These are phyloP conservation scores for Collybia nuda DNA, from an alignment of 768 basidiomycete species.

Conservation along the genomic window DNA sequence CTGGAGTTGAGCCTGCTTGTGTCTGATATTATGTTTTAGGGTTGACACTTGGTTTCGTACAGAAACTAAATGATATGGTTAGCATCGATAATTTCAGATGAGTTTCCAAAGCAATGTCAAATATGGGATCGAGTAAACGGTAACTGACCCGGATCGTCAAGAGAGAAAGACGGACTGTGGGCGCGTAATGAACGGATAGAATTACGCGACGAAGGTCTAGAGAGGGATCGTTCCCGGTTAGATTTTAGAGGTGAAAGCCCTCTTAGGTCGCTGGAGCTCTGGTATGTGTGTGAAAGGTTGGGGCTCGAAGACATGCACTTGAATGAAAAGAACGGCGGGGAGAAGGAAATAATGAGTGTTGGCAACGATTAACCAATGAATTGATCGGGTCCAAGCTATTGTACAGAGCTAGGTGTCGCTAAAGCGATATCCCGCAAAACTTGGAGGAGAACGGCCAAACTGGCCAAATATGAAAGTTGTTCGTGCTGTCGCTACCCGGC, in stretches of 20 bases:
- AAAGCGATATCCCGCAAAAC: not conserved
- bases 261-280: slow-evolving; percentile 9
- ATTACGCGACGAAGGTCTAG: slow-evolving; percentile 42
- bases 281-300: slow-evolving; percentile 11
- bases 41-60: slow-evolving; percentile 80
- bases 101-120: slow-evolving; percentile 17
- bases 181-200: slow-evolving; percentile 49
- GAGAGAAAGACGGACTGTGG: slow-evolving; percentile 53
- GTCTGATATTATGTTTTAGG: slow-evolving; percentile 78
- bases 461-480: not conserved
- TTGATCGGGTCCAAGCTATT: slow-evolving; percentile 4
- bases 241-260: slow-evolving; percentile 30
- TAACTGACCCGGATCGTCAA: slow-evolving; percentile 71
- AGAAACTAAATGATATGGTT: slow-evolving; percentile 45
- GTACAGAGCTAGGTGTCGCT: slow-evolving; percentile 5
- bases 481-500: not conserved
- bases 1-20: slow-evolving; percentile 80
- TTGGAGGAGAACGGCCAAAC: not conserved
- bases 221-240: slow-evolving; percentile 33
- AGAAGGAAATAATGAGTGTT: slow-evolving; percentile 12
- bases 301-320: slow-evolving; percentile 36
- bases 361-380: slow-evolving; percentile 3
- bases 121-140: slow-evolving; percentile 13
- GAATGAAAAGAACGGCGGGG: slow-evolving; percentile 6
- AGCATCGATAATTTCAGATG: not conserved